Evolutionary conservation across 1,139 yeast species (phyloP), one percentile per base, ranked within the genome.

Genomic region (Diutina ranongensis): DNA sequence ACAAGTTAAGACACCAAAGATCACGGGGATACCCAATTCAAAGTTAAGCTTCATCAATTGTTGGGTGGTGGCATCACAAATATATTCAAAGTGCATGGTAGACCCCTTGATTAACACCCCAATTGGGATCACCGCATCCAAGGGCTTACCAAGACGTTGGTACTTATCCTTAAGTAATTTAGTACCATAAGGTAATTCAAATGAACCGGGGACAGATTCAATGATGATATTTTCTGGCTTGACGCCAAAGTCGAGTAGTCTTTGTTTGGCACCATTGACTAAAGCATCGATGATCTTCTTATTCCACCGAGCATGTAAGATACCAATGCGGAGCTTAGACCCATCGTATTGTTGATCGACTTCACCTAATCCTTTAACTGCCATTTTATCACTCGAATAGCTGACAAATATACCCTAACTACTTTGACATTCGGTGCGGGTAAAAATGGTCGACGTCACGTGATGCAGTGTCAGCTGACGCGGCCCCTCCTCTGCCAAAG

Each of bases 61-160:
- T 54, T 83, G 80, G 13, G 97, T 81, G 32, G 84, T 88, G 2
- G 96, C 70, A 51, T 92, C 97, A 61, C 95, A 84, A 55, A 92
- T 92, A 68, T 89, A 92, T 66, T 92, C 98, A 59, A 92, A 92
- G 68, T 92, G 98, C 96, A 88, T 88, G 44, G 97, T 92, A 42
- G 89, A 81, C 48, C 98, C 98, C 68, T 92, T 92, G 67, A 92
- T 89, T 57, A 92, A 73, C 35, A 85, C 92, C 48, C 98, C 98
- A 55, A 92, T 88, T 46, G 97, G 92, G 52, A 92, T 86, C 45
- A 89, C 76, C 3, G 94, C 96, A 60, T 92, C 97, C 51, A 83
- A 69, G 27, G 79, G 77, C 49, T 67, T 62, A 44, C 72, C 74
- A 48, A 61, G 55, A 46, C 59, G 60, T 47, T 66, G 63, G 50